Base-by-base conservation (phyloP, 2,329 filamentous ascomycete species). In the Karstenula rhodostoma region DNA sequence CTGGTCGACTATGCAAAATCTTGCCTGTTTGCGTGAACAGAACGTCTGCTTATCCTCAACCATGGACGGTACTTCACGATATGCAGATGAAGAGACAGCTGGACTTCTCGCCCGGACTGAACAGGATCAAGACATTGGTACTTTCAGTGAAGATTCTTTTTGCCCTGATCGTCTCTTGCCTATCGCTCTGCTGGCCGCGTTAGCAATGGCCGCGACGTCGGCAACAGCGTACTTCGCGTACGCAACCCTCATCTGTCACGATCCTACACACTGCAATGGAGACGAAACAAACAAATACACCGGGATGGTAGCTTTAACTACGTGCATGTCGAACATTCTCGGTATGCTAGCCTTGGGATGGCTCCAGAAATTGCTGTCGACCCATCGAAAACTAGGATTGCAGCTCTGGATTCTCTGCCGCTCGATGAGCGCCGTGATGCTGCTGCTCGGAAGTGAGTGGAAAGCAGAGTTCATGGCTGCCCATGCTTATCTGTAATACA, bases 141-240 rank as follows among this genome's bases (percentile, higher is more conserved):
- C 29, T 5, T 10, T 10, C 5, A 33, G 10, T 6, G 29, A 33
- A 33, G 29, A 33, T n/a, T n/a, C n/a, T n/a, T n/a, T n/a, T n/a
- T n/a, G n/a, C n/a, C n/a, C n/a, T n/a, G n/a, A n/a, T n/a, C n/a
- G n/a, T n/a, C n/a, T n/a, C n/a, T n/a, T n/a, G n/a, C n/a, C 29
- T 33, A 33, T 62, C 37, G 48, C 62, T 10, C 44, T 64, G 8
- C 33, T 60, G 19, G 53, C 57, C 2, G 47, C 62, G 7, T 25
- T 64, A 22, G 62, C 62, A 6, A 64, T 64, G 56, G 52, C 62
- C 1, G 57, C 56, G 17, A 62, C 62, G 1, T 46, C 59, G 13
- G 62, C 59, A 29, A 64, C 62, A 17, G 27, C 52, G 12, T 58
- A 52, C 23, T 61, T 52, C 27, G 57, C 62, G 3, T 64, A 64